Conservation (phyloP, 2,329 filamentous ascomycete species). For the Fusarium stilboides region DNA sequence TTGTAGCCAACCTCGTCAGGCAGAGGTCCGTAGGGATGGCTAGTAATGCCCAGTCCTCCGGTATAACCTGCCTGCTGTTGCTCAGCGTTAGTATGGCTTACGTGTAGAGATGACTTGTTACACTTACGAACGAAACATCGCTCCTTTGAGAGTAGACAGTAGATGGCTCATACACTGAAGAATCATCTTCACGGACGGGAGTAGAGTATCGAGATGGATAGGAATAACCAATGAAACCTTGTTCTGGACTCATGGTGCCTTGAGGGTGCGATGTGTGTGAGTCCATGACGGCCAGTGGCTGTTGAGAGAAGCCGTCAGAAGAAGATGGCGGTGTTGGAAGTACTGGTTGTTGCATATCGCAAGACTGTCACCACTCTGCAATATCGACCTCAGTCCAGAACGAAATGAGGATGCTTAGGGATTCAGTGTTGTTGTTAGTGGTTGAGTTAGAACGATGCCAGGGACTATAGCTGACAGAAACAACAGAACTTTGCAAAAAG, state of each 20-base stretch:
- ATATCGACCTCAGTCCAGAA: neutral
- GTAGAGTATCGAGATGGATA: slow-evolving; percentile 39
- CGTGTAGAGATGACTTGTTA: neutral
- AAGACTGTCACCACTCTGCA: slow-evolving; percentile 15
- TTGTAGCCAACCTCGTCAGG: slow-evolving; percentile 43
- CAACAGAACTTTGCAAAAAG: slow-evolving; percentile 24
- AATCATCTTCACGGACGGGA: slow-evolving; percentile 41
- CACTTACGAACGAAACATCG: slow-evolving; percentile 40
- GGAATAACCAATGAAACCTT: slow-evolving; percentile 21
- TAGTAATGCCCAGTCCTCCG: slow-evolving; percentile 19
- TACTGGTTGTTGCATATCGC: slow-evolving; percentile 57
- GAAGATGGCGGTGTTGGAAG: slow-evolving; percentile 65
- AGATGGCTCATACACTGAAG: slow-evolving; percentile 36
- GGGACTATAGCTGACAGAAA: slow-evolving; percentile 5
- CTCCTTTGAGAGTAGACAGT: slow-evolving; percentile 39
- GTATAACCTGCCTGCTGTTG: slow-evolving; percentile 32
- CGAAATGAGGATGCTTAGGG: neutral
- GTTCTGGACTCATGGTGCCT: slow-evolving; percentile 21
- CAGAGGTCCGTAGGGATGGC: slow-evolving; percentile 40
- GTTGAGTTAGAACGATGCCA: slow-evolving; percentile 15
- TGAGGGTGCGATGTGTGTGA: slow-evolving; percentile 33
- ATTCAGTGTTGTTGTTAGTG: slow-evolving; percentile 12
- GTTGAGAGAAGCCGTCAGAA: slow-evolving; percentile 39
- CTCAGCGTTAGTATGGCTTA: slow-evolving; percentile 4
- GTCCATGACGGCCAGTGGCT: slow-evolving; percentile 34